phyloP scores from a whole-genome alignment of 352 stramenopile species.

The Phytopythium helicoides region DNA sequence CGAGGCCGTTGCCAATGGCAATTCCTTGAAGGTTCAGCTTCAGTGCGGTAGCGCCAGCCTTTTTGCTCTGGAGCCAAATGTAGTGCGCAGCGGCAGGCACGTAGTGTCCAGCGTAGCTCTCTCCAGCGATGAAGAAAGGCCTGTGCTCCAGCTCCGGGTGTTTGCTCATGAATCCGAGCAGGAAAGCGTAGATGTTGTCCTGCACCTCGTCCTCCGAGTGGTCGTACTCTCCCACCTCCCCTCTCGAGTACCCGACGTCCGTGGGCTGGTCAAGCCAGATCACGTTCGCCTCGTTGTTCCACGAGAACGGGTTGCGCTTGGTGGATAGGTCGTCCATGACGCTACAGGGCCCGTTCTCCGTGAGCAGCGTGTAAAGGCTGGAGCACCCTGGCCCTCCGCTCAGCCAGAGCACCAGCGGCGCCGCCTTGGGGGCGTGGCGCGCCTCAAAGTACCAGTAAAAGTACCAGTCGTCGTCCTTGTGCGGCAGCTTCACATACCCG shows the following conservation, averaged over 20 bases:
- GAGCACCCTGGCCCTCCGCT: slow-evolving; percentile 35
- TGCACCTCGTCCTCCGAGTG: slow-evolving; percentile 26
- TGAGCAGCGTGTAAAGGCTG: slow-evolving; percentile 34
- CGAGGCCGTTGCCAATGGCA: slow-evolving; percentile 54
- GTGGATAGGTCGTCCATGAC: slow-evolving; percentile 32
- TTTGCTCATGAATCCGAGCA: slow-evolving; percentile 56
- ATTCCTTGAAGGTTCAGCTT: slow-evolving; percentile 25
- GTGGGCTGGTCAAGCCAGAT: slow-evolving; percentile 60
- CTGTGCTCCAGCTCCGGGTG: slow-evolving; percentile 49
- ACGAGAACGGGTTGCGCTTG: slow-evolving; percentile 41
- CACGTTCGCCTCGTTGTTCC: slow-evolving; percentile 52
- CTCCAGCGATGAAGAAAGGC: slow-evolving; percentile 64
- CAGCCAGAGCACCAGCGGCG: slow-evolving; percentile 74
- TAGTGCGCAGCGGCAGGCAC: slow-evolving; percentile 45
- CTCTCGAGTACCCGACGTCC: slow-evolving; percentile 45
- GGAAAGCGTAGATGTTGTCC: slow-evolving; percentile 51
- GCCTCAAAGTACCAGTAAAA: slow-evolving; percentile 71
- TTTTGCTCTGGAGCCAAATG: slow-evolving; percentile 40
- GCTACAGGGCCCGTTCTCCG: slow-evolving; percentile 55
- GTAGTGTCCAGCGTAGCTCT: slow-evolving; percentile 73
- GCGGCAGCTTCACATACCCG: slow-evolving; percentile 36
- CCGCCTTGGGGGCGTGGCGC: slow-evolving; percentile 31
- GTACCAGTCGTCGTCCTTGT: slow-evolving; percentile 33
- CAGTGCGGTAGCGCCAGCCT: background rate
- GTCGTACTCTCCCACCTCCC: slow-evolving; percentile 15